Conservation (phyloP, 1,139 yeast genomes). For the Taphrina deformans region DNA sequence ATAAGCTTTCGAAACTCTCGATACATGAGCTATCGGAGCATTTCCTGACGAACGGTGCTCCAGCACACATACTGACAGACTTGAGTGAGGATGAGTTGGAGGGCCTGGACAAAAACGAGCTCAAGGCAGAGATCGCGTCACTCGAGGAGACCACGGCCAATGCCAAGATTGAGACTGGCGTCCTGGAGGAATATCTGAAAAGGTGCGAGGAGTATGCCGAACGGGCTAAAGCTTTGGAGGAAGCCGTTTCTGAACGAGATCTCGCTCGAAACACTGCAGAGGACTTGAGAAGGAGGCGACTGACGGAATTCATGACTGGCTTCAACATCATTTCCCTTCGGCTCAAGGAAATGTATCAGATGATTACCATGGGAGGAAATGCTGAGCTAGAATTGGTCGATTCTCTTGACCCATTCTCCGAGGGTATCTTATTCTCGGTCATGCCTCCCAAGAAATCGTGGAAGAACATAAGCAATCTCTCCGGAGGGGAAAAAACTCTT, state of each 20-base stretch:
- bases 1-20: conserved; percentile 31
- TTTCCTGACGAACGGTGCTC: conserved; percentile 38
- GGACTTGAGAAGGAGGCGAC: conserved; percentile 67
- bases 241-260: conserved; percentile 68
- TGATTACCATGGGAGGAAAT: conserved; percentile 99
- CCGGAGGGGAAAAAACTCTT: conserved; percentile 97
- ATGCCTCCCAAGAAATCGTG: conserved; percentile 99
- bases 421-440: conserved; percentile 92
- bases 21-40: conserved; percentile 40
- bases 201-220: conserved; percentile 64
- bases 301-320: conserved; percentile 91
- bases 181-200: conserved; percentile 71
- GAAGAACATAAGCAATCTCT: conserved; percentile 89
- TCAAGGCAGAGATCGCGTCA: conserved; percentile 57
- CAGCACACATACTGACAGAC: conserved; percentile 35
- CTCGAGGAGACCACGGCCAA: conserved; percentile 60
- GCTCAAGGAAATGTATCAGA: conserved; percentile 93
- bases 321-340: conserved; percentile 83
- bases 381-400: conserved; percentile 96
- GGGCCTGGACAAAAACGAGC: conserved; percentile 53
- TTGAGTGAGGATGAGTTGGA: conserved; percentile 58
- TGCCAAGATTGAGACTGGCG: conserved; percentile 68
- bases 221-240: conserved; percentile 66
- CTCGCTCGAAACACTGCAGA: conserved; percentile 63
- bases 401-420: conserved; percentile 95